Conservation (phyloP, 2,329 filamentous ascomycete species). For the Fusarium nelsonii region DNA sequence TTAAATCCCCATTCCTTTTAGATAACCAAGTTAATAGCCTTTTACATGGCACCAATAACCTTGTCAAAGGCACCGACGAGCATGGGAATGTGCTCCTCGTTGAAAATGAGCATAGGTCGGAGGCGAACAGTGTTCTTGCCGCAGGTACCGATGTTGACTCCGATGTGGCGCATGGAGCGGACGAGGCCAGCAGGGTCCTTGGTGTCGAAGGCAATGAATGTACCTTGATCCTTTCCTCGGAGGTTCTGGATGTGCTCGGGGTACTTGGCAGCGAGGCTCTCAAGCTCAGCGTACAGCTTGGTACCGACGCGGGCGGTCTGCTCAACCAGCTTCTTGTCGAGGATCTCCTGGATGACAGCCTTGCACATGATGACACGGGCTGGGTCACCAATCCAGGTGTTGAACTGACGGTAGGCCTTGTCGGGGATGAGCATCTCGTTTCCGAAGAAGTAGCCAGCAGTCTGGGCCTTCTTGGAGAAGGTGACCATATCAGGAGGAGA, state of each 20-base stretch:
- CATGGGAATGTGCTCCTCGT: constrained; percentile 70
- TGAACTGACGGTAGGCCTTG: constrained; percentile 88
- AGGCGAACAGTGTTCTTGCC: constrained; percentile 77
- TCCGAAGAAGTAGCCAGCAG: constrained; percentile 85
- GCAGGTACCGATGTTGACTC: constrained; percentile 83
- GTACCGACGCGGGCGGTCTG: constrained; percentile 74
- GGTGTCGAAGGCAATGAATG: constrained; percentile 85
- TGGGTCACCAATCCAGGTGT: constrained; percentile 89
- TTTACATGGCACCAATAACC: constrained; percentile 47
- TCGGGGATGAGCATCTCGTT: constrained; percentile 81
- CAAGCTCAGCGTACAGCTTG: constrained; percentile 75
- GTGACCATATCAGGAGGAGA: constrained; percentile 87
- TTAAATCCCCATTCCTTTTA: constrained; percentile 28
- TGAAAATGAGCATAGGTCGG: constrained; percentile 85
- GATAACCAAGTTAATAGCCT: constrained; percentile 18
- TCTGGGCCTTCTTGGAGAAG: constrained; percentile 89
- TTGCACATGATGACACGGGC: constrained; percentile 82
- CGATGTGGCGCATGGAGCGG: constrained; percentile 76
- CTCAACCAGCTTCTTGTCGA: constrained; percentile 75
- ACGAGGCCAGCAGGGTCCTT: constrained; percentile 77
- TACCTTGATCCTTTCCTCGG: constrained; percentile 80
- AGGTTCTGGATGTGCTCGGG: constrained; percentile 79
- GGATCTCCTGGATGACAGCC: constrained; percentile 81
- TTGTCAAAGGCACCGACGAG: constrained; percentile 49
- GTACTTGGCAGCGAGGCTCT: constrained; percentile 72